Evolutionary conservation across 306 rosid species (phyloP), one percentile per base, ranked within the genome.

Genomic region (Prosopis cineraria): DNA sequence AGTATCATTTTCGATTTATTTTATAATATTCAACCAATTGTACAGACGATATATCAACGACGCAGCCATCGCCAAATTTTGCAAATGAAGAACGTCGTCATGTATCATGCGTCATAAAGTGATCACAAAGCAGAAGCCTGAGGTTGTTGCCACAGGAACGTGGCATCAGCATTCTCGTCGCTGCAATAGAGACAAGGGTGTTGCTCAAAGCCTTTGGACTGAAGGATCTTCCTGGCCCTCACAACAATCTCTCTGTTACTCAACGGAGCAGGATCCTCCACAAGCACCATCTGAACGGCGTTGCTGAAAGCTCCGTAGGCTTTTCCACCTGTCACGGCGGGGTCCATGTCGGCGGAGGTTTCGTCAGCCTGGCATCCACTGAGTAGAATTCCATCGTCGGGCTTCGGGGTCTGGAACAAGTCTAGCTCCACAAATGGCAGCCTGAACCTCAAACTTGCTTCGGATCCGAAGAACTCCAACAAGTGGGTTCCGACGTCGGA

Each of bases 361-460:
- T 94, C 98, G 20, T 94, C 83, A 13, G 92, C 87, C 63, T 94
- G 97, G 73, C 98, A 94, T 4, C 97, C 97, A 39, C 97, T 92
- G n/a, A 94, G 79, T 59, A 94, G 86, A 65, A 94, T 87, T 20
- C 98, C 98, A 24, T 89, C 96, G 1, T 92, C 98, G 0, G 87
- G 77, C 76, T 77, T 84, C 75, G 79, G 6, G 7, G 82, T 64
- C 33, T 72, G 75, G 1, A 70, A 68, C 63, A 60, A 48, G 7
- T 85, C 90, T 10, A 69, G 79, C 10, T 86, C 94, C 0, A 14
- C 34, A 0, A 45, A 41, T 0, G 87, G 87, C 3, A 84, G 34
- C 9, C 74, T 84, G 22, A 92, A 94, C 85, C 80, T 78, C 60
- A 90, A 79, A 53, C 97, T 94, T 27, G 97, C 91, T 0, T 90